These are phyloP conservation scores for Arctium lappa DNA, from an alignment of 129 eudicot species.

Conservation along the genomic window DNA sequence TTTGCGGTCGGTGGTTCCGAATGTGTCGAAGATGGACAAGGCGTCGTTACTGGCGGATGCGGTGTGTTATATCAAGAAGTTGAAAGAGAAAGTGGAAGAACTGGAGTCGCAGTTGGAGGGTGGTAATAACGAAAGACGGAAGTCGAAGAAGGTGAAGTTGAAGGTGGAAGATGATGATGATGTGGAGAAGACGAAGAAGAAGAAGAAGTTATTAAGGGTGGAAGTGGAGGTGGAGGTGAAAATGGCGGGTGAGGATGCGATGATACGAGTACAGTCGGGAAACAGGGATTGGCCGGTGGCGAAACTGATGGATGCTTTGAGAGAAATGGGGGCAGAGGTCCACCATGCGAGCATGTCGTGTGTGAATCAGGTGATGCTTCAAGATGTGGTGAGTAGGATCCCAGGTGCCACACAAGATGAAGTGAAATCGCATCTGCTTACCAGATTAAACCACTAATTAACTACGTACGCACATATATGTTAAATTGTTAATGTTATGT, in stretches of 20 bases:
- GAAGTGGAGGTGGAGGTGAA: slow-evolving; percentile 48
- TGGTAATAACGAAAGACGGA: neutral
- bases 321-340: slow-evolving; percentile 49
- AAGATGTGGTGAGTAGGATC: slow-evolving; percentile 54
- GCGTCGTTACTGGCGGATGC: slow-evolving; percentile 72
- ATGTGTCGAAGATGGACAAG: slow-evolving; percentile 73
- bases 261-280: slow-evolving; percentile 50
- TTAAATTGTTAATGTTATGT: too few relatives aligned
- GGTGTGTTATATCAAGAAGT: slow-evolving; percentile 58
- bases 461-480: too few relatives aligned
- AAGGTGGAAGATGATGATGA: neutral
- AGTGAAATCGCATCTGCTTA: slow-evolving; percentile 39
- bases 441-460: slow-evolving; percentile 1
- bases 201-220: neutral
- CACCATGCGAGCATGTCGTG: slow-evolving; percentile 69
- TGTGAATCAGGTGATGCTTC: slow-evolving; percentile 57
- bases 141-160: slow-evolving; percentile 12
- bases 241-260: slow-evolving; percentile 53
- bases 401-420: slow-evolving; percentile 34
- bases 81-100: slow-evolving; percentile 44
- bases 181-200: neutral
- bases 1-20: slow-evolving; percentile 68
- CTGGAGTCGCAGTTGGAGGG: slow-evolving; percentile 25
- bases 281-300: slow-evolving; percentile 42
- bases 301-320: slow-evolving; percentile 47